A percentile compares a stretch with the other conserved stretches of the same genome.
These are phyloP conservation scores for Dacryopinax spathularia DNA, from an alignment of 768 basidiomycete species.

Conservation along the genomic window DNA sequence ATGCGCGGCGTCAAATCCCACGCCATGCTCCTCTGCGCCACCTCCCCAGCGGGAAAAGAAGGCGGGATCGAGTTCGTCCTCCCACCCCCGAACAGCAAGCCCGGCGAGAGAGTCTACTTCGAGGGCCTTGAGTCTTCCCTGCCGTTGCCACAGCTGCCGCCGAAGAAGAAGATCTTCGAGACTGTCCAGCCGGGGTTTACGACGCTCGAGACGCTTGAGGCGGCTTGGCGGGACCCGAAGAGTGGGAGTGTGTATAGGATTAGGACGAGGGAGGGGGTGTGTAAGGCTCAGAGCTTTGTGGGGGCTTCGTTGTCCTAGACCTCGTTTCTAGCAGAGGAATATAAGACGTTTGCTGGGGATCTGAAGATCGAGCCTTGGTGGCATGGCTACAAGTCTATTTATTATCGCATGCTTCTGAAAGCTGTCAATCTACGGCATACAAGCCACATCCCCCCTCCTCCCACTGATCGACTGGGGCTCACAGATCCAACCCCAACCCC, in stretches of 20 bases:
- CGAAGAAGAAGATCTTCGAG: conserved; percentile 99
- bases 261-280: conserved; percentile 67
- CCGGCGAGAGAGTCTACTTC: conserved; percentile 90
- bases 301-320: conserved; percentile 84
- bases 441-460: neutral
- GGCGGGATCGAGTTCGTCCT: conserved; percentile 82
- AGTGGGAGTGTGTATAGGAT: conserved; percentile 72
- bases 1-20: conserved; percentile 98
- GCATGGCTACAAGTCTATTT: conserved; percentile 2
- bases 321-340: neutral
- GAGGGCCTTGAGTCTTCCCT: conserved; percentile 54
- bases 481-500: neutral
- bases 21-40: conserved; percentile 93
- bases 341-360: too few relatives aligned
- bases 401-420: neutral
- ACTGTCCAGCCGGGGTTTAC: conserved; percentile 89
- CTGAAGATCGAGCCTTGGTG: neutral
- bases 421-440: too few relatives aligned
- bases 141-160: conserved; percentile 77
- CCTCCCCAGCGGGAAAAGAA: conserved; percentile 78
- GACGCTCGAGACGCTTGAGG: conserved; percentile 73
- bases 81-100: conserved; percentile 71
- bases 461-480: neutral
- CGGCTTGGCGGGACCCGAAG: conserved; percentile 80
- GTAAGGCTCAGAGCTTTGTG: conserved; percentile 61